phyloP scores from a whole-genome alignment of 768 basidiomycete species.

The Suillus variegatus region DNA sequence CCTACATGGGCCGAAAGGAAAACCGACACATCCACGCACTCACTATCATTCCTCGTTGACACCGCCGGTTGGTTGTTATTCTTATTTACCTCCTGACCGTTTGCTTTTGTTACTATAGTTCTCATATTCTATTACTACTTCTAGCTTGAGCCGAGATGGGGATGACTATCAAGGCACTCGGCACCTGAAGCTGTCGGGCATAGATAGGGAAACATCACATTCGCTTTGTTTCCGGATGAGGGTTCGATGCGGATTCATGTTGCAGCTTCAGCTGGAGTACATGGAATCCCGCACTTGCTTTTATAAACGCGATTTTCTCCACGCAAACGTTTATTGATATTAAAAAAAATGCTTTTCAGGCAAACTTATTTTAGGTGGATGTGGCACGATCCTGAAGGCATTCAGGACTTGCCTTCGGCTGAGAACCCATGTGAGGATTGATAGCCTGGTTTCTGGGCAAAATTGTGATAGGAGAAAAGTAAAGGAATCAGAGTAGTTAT shows the following conservation, averaged over 20 bases:
- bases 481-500: background rate
- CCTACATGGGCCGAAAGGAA: background rate
- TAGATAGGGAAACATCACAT: background rate
- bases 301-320: background rate
- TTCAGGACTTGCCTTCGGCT: background rate
- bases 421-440: no score
- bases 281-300: background rate
- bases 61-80: background rate
- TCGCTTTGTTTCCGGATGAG: background rate
- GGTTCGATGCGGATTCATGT: background rate
- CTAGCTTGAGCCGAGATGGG: background rate
- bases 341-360: background rate
- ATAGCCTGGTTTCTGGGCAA: background rate
- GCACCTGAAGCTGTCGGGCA: background rate
- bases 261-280: background rate
- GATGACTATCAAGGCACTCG: background rate
- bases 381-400: background rate
- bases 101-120: background rate
- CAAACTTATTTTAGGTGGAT: background rate
- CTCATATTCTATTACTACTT: background rate
- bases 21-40: background rate
- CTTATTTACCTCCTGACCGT: background rate
- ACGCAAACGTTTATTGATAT: background rate
- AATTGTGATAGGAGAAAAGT: constrained; percentile 3
- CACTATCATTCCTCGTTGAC: background rate